Percentiles rank a stretch among this genome's conserved stretches.
Evolutionary conservation across 73 alveolate genomes (phyloP).

Genomic region (Blepharisma japonicum): DNA sequence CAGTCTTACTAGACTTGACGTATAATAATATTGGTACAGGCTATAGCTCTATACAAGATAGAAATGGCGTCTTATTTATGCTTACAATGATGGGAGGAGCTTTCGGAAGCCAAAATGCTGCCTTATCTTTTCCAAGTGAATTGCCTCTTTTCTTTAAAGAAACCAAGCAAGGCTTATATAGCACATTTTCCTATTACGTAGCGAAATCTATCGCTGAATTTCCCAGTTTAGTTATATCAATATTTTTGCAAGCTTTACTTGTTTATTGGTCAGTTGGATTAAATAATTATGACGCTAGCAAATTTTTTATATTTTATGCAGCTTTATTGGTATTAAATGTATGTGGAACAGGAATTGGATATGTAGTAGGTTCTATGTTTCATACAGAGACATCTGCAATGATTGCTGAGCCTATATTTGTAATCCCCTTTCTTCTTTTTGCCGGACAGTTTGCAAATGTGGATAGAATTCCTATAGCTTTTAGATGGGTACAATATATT

Average conservation of each 20-base stretch:
- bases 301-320: background rate
- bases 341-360: background rate
- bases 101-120: background rate
- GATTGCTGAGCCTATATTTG: background rate
- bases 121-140: background rate
- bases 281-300: background rate
- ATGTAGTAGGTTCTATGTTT: background rate
- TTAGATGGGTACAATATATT: slow-evolving; percentile 17
- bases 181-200: background rate
- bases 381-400: background rate
- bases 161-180: background rate
- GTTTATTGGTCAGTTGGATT: background rate
- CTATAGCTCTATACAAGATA: background rate
- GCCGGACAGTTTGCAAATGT: background rate
- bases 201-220: background rate
- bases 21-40: background rate
- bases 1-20: background rate
- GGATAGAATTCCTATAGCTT: background rate
- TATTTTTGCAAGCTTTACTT: background rate
- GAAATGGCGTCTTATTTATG: background rate
- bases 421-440: background rate
- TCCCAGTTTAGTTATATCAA: background rate
- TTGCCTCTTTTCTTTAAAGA: background rate
- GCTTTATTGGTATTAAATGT: background rate
- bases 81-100: background rate